These are phyloP conservation scores for Cladophialophora chaetospira DNA, from an alignment of 2,329 filamentous ascomycete genomes.

Conservation along the genomic window DNA sequence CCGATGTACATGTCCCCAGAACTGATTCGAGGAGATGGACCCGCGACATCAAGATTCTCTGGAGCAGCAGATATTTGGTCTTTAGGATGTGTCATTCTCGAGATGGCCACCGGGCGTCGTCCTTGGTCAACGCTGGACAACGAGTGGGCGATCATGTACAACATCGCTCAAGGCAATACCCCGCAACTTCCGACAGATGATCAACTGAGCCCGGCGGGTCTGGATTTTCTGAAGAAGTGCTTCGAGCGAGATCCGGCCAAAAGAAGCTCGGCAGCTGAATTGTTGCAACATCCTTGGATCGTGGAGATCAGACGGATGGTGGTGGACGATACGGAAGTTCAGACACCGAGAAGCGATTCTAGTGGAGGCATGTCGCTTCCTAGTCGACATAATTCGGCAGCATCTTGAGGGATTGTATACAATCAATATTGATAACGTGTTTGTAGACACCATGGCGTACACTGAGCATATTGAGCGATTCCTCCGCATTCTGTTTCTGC, in stretches of 20 bases:
- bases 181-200: constrained; percentile 80
- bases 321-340: constrained; percentile 38
- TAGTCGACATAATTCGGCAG: constrained; percentile 23
- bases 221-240: constrained; percentile 86
- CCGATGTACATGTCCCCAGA: constrained; percentile 99
- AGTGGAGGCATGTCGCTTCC: constrained; percentile 24
- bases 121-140: constrained; percentile 97
- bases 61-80: constrained; percentile 96
- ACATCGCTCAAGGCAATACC: constrained; percentile 95
- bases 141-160: constrained; percentile 99
- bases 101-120: constrained; percentile 93
- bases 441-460: neutral
- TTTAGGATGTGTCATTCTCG: constrained; percentile 90
- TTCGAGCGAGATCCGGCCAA: constrained; percentile 81
- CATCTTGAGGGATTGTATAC: neutral
- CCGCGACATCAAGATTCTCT: constrained; percentile 36
- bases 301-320: constrained; percentile 52
- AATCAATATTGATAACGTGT: neutral
- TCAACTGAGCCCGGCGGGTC: constrained; percentile 78
- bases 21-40: constrained; percentile 86
- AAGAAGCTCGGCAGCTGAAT: constrained; percentile 78
- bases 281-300: constrained; percentile 93
- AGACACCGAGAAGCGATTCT: constrained; percentile 28
- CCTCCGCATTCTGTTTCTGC: neutral
- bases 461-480: neutral